These are phyloP conservation scores for Apiospora aurea DNA, from an alignment of 2,329 filamentous ascomycete species.

Conservation along the genomic window DNA sequence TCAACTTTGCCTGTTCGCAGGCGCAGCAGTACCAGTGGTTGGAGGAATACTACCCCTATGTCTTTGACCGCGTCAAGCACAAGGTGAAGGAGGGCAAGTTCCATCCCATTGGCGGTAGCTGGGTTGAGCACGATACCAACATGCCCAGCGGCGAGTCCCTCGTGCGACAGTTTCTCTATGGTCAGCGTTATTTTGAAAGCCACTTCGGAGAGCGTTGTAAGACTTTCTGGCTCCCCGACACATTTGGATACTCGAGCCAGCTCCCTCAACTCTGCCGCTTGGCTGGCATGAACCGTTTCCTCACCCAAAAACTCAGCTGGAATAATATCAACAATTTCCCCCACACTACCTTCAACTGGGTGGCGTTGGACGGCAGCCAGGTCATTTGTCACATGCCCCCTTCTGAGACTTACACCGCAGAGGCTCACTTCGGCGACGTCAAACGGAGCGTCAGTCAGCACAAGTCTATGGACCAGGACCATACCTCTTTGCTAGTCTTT, in stretches of 20 bases:
- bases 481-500: slow-evolving; percentile 89
- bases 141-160: slow-evolving; percentile 95
- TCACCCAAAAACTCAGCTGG: slow-evolving; percentile 99
- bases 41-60: slow-evolving; percentile 84
- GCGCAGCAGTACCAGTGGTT: slow-evolving; percentile 99
- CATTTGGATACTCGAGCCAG: slow-evolving; percentile 96
- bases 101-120: slow-evolving; percentile 94
- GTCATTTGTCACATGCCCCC: slow-evolving; percentile 98
- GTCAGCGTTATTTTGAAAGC: slow-evolving; percentile 92
- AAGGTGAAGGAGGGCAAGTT: slow-evolving; percentile 93
- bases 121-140: slow-evolving; percentile 99
- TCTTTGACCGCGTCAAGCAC: slow-evolving; percentile 87
- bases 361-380: slow-evolving; percentile 92
- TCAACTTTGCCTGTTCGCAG: slow-evolving; percentile 90
- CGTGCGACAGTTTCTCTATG: slow-evolving; percentile 92
- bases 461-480: slow-evolving; percentile 94
- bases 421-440: slow-evolving; percentile 93
- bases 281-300: slow-evolving; percentile 95
- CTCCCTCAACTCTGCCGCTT: slow-evolving; percentile 91
- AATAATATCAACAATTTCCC: slow-evolving; percentile 99
- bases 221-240: slow-evolving; percentile 98
- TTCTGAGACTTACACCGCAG: slow-evolving; percentile 92
- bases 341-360: slow-evolving; percentile 99
- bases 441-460: slow-evolving; percentile 89
- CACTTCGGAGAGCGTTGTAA: slow-evolving; percentile 87